Evolutionary conservation across 2,329 filamentous ascomycete species (phyloP).

Genomic region (Colletotrichum somersetense): DNA sequence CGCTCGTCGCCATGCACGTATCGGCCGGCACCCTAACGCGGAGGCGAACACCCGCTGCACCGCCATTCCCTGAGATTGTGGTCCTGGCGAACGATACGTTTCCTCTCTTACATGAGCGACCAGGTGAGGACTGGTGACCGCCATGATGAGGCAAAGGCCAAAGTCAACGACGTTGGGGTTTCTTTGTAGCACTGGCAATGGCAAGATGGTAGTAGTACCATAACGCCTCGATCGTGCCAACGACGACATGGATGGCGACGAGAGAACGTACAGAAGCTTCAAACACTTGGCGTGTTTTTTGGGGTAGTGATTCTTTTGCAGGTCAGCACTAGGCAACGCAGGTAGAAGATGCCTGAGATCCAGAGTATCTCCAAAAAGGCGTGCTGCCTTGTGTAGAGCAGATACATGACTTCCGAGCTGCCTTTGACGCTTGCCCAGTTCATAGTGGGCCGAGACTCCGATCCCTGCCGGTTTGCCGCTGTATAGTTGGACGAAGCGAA

Average conservation of each 20-base stretch:
- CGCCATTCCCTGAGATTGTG: constrained; percentile 17
- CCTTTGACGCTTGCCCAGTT: constrained; percentile 5
- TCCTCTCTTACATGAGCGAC: constrained; percentile 12
- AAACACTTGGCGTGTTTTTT: constrained; percentile 12
- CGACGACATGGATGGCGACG: constrained; percentile 13
- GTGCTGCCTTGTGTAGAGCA: constrained; percentile 16
- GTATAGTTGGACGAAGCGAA: constrained; percentile 13
- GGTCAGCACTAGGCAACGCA: constrained; percentile 8
- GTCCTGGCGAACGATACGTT: constrained; percentile 12
- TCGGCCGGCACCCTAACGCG: constrained; percentile 1
- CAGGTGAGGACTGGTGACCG: constrained; percentile 1
- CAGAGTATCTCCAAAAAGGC: constrained; percentile 27
- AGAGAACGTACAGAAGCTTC: constrained; percentile 18
- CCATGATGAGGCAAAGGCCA: neutral
- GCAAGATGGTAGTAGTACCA: constrained; percentile 22
- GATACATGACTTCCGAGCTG: constrained; percentile 6
- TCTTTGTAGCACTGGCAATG: constrained; percentile 4
- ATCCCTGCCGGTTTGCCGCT: constrained; percentile 10
- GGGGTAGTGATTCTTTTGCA: constrained; percentile 1
- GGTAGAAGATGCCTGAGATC: neutral
- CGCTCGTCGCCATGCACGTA: constrained; percentile 24
- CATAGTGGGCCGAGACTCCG: constrained; percentile 12
- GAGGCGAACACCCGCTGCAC: constrained; percentile 23
- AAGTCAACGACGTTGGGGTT: constrained; percentile 10
- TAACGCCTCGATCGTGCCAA: constrained; percentile 5